Base-by-base conservation (phyloP, 1,284 basidiomycete genomes). In the Athelia psychrophila region DNA sequence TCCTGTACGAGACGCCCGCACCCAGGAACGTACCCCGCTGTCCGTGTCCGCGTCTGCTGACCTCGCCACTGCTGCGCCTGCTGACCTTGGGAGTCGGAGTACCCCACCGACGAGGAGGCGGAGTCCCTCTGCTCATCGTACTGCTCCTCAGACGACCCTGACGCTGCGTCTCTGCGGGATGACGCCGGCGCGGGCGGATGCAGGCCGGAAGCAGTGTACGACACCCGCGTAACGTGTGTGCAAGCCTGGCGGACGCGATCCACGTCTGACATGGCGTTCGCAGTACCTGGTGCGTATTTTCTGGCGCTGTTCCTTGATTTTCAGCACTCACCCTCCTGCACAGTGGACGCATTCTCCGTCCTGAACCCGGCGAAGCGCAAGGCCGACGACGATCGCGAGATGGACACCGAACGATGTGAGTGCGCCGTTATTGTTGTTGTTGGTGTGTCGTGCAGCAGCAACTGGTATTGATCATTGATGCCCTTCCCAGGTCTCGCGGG, bases 1-100 rank as follows among this genome's bases (percentile, higher is more conserved):
- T 99, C 62, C 80, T 99, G 44, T 99, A 98, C 70, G 97, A 99
- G 74, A 95, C 95, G 0, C 88, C 93, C 2, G 79, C 84, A 9
- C 86, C 88, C 1, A 89, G 89, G 67, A 82, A 82, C 59, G 72
- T 80, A 2, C 78, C 80, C 2, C 81, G 24, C 72, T 80, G 19
- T 80, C 82, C 12, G 64, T 80, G 2, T 75, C 80, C 18, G 79
- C 80, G 88, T 13, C 88, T 88, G 15, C 81, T 83, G 12, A 90
- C 91, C 2, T 85, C 91, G 1, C 90, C 94, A 5, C 13, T 30
- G 13, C 27, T n/a, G n/a, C n/a, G n/a, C n/a, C n/a, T n/a, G n/a
- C n/a, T n/a, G n/a, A n/a, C n/a, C n/a, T n/a, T n/a, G n/a, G 12
- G 42, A 44, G 20, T 15, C 12, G 10, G 12, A 12, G 12, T 16